Evolutionary conservation across 805 yeast genomes (phyloP).

Genomic region (Brettanomyces anomalus): DNA sequence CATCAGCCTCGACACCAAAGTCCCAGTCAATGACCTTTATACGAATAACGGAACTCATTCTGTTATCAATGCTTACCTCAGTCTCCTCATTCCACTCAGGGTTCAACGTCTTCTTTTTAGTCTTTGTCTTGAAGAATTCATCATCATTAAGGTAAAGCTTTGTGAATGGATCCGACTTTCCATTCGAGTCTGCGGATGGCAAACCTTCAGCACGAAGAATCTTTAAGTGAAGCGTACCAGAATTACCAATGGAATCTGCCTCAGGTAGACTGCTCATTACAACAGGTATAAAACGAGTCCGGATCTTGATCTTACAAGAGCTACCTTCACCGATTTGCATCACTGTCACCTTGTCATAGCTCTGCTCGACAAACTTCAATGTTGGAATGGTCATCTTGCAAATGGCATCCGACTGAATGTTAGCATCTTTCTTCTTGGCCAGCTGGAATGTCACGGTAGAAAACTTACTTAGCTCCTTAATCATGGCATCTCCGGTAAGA

Average conservation of each 20-base stretch:
- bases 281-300: constrained; percentile 74
- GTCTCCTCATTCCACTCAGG: constrained; percentile 85
- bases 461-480: constrained; percentile 64
- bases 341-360: constrained; percentile 53
- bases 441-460: constrained; percentile 59
- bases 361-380: constrained; percentile 48
- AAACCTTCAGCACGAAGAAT: constrained; percentile 58
- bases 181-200: constrained; percentile 82
- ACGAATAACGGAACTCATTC: constrained; percentile 49
- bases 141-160: constrained; percentile 59
- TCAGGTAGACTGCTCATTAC: constrained; percentile 52
- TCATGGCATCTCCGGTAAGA: constrained; percentile 59
- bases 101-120: constrained; percentile 74
- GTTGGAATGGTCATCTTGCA: constrained; percentile 64
- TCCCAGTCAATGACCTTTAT: constrained; percentile 84
- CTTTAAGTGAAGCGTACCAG: constrained; percentile 60
- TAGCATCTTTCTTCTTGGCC: constrained; percentile 43
- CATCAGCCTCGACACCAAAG: constrained; percentile 81
- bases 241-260: constrained; percentile 64
- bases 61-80: constrained; percentile 46
- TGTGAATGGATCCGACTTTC: constrained; percentile 88
- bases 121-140: constrained; percentile 64
- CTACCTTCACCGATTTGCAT: constrained; percentile 40
- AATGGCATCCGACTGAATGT: constrained; percentile 46
- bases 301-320: constrained; percentile 41